These are phyloP conservation scores for Setaria italica DNA, from an alignment of 202 grass and related monocot genomes.

Conservation along the genomic window DNA sequence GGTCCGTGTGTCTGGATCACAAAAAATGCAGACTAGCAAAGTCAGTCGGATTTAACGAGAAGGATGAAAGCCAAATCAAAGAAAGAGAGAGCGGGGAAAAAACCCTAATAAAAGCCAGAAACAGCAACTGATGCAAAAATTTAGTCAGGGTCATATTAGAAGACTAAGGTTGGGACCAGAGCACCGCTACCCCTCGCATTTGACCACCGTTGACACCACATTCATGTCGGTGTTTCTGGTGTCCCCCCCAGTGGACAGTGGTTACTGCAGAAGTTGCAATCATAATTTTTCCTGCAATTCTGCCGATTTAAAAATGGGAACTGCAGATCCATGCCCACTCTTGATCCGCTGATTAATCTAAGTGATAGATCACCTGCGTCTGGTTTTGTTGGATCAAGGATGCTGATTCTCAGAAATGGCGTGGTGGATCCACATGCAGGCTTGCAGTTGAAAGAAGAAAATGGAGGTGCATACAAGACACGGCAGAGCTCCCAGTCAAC, in stretches of 20 bases:
- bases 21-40: conserved; percentile 13
- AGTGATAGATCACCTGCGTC: not conserved
- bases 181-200: not conserved
- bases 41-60: not conserved
- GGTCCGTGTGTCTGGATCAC: not conserved
- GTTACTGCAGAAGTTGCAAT: not conserved
- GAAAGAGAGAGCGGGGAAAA: not conserved
- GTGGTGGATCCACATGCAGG: not conserved
- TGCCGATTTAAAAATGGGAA: not conserved
- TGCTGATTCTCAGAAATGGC: not conserved
- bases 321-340: not conserved
- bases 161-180: conserved; percentile 21
- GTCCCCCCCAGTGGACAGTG: not conserved
- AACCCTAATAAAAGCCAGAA: not conserved
- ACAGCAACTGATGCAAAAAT: not conserved
- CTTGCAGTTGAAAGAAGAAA: not conserved
- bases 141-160: not conserved
- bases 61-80: not conserved
- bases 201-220: not conserved
- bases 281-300: not conserved
- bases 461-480: not conserved
- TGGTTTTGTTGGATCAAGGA: not conserved
- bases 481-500: not conserved
- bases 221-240: conserved; percentile 27
- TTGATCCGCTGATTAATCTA: not conserved